Base-by-base conservation (phyloP, 1,284 basidiomycete species). In the Microbotryomycetes sp. region DNA sequence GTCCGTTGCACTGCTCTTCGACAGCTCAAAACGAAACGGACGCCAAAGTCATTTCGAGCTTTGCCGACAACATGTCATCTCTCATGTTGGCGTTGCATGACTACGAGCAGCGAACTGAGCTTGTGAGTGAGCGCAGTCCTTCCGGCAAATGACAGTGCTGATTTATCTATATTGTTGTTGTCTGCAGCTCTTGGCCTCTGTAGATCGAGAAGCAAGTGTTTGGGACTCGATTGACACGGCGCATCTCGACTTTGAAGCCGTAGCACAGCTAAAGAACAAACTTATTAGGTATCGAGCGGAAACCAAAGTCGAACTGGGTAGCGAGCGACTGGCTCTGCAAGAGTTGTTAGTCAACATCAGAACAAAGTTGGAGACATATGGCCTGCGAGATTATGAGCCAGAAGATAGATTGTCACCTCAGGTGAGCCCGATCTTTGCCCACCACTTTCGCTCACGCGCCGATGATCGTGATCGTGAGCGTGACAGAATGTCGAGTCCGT, bases 21-120 rank as follows among this genome's bases (percentile, higher is more conserved):
- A 26, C 66, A 94, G 92, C 97, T 72, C 92, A 97, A 76, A 88
- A 89, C 5, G 92, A 97, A 74, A 96, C 91, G 0, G 92, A 92
- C 22, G 89, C 91, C 2, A 83, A 93, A 51, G 83, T 94, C 16
- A 89, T 98, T 0, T 91, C 92, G 74, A 94, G 94, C 73, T 97
- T 97, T 72, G 92, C 91, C 1, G 91, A 97, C 68, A 83, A 96
- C 63, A 92, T 97, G 87, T 89, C 89, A 57, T 87, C 86, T 1
- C 84, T 88, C 15, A 91, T 88, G 87, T 73, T 85, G 19, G 88
- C 87, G 67, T 83, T 83, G 73, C 92, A 92, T 72, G 93, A 97
- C 75, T 97, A 97, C 73, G 93, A 97, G 74, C 82, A 86, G n/a
- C 86, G 93, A 49, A 86, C 88, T 49, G 81, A 82, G 60, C 80